Base-by-base conservation (phyloP, 2,329 filamentous ascomycete genomes). In the Saccharata proteae region DNA sequence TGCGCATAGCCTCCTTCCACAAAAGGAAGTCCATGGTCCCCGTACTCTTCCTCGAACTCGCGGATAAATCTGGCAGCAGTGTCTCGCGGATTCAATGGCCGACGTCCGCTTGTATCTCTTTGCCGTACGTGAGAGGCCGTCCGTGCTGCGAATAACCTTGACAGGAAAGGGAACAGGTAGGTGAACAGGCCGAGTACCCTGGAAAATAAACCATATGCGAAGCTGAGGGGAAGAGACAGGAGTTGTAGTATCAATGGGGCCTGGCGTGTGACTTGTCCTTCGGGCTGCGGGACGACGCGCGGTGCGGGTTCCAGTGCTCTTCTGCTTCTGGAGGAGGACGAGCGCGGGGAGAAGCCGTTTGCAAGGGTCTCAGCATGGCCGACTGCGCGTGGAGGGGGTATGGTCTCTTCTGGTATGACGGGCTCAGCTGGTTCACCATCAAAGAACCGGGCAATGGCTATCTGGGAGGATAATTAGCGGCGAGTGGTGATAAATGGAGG, bases 391-490 rank as follows among this genome's bases (percentile, higher is more conserved):
- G 73, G 71, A 12, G 78, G 76, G 22, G 74, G 65, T 18, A 59
- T 49, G n/a, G 68, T 60, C 36, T 81, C 81, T 59, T 90, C 83
- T 36, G 80, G 79, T 12, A 88, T 63, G 9, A 74, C 79, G 52
- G 57, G 52, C 36, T 93, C 83, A 29, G 84, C 72, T 3, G 79
- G 79, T 59, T 96, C 90, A 44, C 90, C 90, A 48, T 98, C 90
- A 54, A 94, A 98, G 71, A 96, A 96, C 51, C 92, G 92, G 42
- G 90, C 75, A 41, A 98, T 88, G 36, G 90, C 88, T 46, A 96
- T 93, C 78, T 94, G 51, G 18, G 9, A n/a, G 8, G 1, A 16
- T 33, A 29, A 26, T 4, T 29, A 8, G 5, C 17, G n/a, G 16
- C n/a, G 21, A 32, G 9, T 24, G 21, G 6, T 22, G 8, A 25